phyloP scores from a whole-genome alignment of 2,329 filamentous ascomycete genomes.

The Penicillium fuscoglaucum region DNA sequence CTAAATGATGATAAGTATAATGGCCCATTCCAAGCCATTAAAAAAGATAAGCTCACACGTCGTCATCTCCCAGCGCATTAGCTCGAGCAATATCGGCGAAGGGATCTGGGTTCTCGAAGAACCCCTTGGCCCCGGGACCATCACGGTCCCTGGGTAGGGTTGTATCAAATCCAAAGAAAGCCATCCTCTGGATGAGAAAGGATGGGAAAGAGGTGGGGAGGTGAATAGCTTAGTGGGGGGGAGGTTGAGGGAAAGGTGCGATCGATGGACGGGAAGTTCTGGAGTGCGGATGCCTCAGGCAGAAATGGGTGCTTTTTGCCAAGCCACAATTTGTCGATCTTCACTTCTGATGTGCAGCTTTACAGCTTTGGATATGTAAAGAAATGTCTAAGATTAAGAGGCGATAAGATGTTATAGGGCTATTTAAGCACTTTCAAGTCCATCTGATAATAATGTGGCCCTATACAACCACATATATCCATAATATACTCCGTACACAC shows the following conservation, averaged over 20 bases:
- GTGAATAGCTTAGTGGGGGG: constrained; percentile 18
- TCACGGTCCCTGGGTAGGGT: constrained; percentile 66
- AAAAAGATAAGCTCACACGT: constrained; percentile 55
- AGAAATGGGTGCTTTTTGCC: not conserved
- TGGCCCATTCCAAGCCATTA: not conserved
- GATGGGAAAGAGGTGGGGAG: constrained; percentile 9
- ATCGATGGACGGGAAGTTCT: constrained; percentile 20
- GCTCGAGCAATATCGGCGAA: constrained; percentile 76
- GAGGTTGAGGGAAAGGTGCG: constrained; percentile 10
- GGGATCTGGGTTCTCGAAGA: constrained; percentile 83
- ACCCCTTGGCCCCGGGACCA: constrained; percentile 60
- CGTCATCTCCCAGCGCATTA: constrained; percentile 58
- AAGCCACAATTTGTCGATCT: constrained; percentile 15
- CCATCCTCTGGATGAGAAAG: constrained; percentile 54
- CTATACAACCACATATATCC: not conserved
- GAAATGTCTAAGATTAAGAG: too few relatives aligned
- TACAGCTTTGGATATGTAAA: not conserved
- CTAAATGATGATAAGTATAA: constrained; percentile 39
- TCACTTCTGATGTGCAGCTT: constrained; percentile 4
- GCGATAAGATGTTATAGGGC: not conserved
- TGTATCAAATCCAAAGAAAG: constrained; percentile 87
- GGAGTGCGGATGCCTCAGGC: constrained; percentile 23
- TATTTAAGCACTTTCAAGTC: not conserved
- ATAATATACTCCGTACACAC: not conserved
- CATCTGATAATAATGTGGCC: not conserved